Evolutionary conservation across 345 rosid genomes (phyloP), one percentile per base, ranked within the genome.

Genomic region (Brassica nigra): DNA sequence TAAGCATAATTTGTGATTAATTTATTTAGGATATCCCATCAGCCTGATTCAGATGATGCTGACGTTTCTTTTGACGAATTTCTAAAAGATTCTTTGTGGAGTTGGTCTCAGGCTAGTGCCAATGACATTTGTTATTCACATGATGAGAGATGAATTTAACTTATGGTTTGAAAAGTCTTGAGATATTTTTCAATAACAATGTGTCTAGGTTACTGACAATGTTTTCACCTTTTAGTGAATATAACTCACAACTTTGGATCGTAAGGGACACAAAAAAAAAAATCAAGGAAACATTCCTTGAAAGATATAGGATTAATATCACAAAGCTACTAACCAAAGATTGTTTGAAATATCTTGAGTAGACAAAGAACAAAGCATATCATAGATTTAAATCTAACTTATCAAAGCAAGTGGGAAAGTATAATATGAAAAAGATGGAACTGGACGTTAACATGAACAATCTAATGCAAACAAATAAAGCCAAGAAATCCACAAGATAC

Each of bases 21-120:
- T 15, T 18, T 39, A 20, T 66, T 42, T 18, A 57, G n/a, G 37
- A n/a, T 42, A 28, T 2, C 23, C 28, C n/a, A 16, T 42, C 23
- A 71, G 6, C 7, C 7, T 54, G 44, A 63, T 70, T 23, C 33
- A 23, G 44, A 65, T 18, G 68, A 78, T n/a, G 36, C 54, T 67
- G n/a, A 66, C 11, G 36, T 78, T 31, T 37, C 4, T 4, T 61
- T 39, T 54, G 55, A 14, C 14, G 34, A 33, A 44, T 52, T 20
- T 68, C 8, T 30, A 14, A 65, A 39, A 49, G 8, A 31, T 62
- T 62, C 36, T 0, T 31, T 52, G 66, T 52, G 57, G 65, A 70
- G 33, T 49, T 77, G 52, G 27, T 62, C 58, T 62, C 42, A 52
- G 37, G 57, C 66, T 29, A 62, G 65, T n/a, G 62, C 64, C 37